phyloP scores from a whole-genome alignment of 768 basidiomycete genomes.

The Suillus plorans region DNA sequence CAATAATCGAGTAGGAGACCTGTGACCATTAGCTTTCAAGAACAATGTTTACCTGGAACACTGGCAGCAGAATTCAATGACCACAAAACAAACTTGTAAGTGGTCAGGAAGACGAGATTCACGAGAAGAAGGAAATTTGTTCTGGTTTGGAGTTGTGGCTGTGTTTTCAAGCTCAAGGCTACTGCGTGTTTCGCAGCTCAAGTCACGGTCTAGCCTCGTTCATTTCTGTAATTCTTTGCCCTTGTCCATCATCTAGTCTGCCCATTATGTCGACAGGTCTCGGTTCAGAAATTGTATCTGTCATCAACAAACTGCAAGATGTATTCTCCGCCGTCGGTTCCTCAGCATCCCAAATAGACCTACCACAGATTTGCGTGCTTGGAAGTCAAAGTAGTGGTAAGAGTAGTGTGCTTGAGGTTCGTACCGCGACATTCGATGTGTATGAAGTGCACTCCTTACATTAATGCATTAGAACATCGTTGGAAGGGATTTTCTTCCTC shows the following conservation, averaged over 20 bases:
- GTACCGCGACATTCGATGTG: conserved; percentile 16
- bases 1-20: background rate
- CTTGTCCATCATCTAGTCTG: conserved; percentile 7
- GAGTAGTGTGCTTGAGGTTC: conserved; percentile 88
- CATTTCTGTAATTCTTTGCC: conserved; percentile 11
- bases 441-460: conserved; percentile 9
- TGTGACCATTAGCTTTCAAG: background rate
- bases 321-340: conserved; percentile 85
- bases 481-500: conserved; percentile 96
- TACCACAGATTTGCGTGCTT: conserved; percentile 89
- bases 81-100: too few species aligned
- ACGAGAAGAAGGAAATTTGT: conserved; percentile 9
- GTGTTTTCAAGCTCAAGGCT: conserved; percentile 14
- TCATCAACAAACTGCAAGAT: conserved; percentile 90
- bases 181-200: conserved; percentile 22
- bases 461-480: conserved; percentile 77
- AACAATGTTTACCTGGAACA: background rate
- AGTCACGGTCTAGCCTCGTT: conserved; percentile 8
- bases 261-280: conserved; percentile 55
- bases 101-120: background rate
- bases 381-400: conserved; percentile 93
- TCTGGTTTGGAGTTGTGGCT: conserved; percentile 21
- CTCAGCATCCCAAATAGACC: conserved; percentile 76
- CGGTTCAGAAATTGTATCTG: conserved; percentile 76
- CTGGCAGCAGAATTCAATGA: background rate